A percentile compares a stretch with the other conserved stretches of the same genome.
Evolutionary conservation across 129 eudicot species (phyloP).

Genomic region (Smallanthus sonchifolius): DNA sequence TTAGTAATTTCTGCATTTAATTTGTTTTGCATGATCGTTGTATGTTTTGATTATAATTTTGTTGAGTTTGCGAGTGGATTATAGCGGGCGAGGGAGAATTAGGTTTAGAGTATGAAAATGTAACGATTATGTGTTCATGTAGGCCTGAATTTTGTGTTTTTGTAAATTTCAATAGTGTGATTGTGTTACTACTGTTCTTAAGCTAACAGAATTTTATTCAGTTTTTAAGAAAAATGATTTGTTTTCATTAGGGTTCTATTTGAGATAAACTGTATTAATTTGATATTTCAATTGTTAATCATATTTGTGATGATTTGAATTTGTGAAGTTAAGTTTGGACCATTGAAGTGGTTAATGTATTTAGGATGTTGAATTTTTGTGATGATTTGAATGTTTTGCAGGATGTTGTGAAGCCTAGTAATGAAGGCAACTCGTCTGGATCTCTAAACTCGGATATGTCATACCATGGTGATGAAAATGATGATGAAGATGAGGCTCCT

Average conservation of each 20-base stretch:
- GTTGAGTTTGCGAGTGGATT: no score
- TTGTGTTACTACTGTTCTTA: background rate
- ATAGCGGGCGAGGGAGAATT: no score
- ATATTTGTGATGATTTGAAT: background rate
- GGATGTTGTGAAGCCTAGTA: slow-evolving; percentile 37
- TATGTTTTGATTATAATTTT: background rate
- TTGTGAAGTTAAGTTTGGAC: background rate
- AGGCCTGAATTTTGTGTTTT: background rate
- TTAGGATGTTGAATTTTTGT: background rate
- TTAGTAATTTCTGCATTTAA: background rate
- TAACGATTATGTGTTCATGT: background rate
- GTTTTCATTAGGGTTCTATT: background rate
- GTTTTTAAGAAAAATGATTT: background rate
- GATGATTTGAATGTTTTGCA: background rate
- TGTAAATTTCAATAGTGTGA: background rate
- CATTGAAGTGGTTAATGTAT: background rate
- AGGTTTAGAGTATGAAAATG: no score
- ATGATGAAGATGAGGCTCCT: slow-evolving; percentile 11
- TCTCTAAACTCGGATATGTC: slow-evolving; percentile 39
- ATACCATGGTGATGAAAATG: slow-evolving; percentile 29
- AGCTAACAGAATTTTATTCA: no score
- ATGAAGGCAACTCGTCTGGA: slow-evolving; percentile 39
- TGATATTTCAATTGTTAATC: background rate
- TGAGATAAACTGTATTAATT: background rate
- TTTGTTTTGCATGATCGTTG: background rate